Evolutionary conservation across 2,329 filamentous ascomycete species (phyloP).

Genomic region (Fusarium sp.): DNA sequence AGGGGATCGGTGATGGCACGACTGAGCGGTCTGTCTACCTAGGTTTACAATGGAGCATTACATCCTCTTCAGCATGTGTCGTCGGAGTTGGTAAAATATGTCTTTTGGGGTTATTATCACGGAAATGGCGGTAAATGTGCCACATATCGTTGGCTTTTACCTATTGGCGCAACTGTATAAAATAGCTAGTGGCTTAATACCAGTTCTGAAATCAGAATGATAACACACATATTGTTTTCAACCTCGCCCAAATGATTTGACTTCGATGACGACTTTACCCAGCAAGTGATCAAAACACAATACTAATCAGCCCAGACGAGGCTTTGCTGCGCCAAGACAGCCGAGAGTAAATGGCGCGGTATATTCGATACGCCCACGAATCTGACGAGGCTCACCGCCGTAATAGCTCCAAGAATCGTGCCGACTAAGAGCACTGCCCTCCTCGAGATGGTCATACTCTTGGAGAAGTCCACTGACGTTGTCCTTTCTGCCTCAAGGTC

Average conservation of each 20-base stretch:
- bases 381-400: slow-evolving; percentile 27
- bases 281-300: not conserved
- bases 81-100: slow-evolving; percentile 37
- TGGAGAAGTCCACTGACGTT: not conserved
- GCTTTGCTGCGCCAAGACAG: slow-evolving; percentile 35
- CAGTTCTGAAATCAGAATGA: slow-evolving; percentile 14
- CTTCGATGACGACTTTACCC: not conserved
- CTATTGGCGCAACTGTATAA: slow-evolving; percentile 16
- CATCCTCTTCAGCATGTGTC: slow-evolving; percentile 20
- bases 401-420: slow-evolving; percentile 18
- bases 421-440: slow-evolving; percentile 35
- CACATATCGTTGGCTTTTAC: slow-evolving; percentile 3
- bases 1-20: slow-evolving; percentile 4
- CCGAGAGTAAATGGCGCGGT: slow-evolving; percentile 31
- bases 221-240: not conserved
- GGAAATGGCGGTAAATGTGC: slow-evolving; percentile 10
- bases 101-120: slow-evolving; percentile 12
- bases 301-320: slow-evolving; percentile 18
- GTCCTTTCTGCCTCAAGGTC: not conserved
- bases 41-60: slow-evolving; percentile 28
- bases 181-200: slow-evolving; percentile 22
- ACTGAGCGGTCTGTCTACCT: slow-evolving; percentile 13
- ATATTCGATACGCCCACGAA: slow-evolving; percentile 23
- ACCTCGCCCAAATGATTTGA: not conserved
- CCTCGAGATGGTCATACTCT: not conserved